Evolutionary conservation across 345 rosid species (phyloP).

Genomic region (Camelina neglecta): DNA sequence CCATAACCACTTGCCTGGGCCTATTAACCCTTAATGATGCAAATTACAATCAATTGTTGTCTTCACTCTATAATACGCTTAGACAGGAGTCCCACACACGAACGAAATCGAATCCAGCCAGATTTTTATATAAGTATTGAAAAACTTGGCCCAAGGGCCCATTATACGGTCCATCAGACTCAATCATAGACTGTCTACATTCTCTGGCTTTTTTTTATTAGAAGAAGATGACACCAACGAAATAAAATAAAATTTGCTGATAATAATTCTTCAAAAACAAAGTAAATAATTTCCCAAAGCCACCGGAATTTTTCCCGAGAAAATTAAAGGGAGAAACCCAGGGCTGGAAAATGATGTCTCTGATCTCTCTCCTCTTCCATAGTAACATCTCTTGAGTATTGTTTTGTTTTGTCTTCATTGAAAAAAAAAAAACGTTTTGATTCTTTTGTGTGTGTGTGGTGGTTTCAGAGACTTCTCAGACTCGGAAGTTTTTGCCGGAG

Average conservation of each 20-base stretch:
- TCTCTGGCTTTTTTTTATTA: constrained; percentile 4
- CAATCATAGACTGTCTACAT: background rate
- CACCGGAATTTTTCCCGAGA: constrained; percentile 54
- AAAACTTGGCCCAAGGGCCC: constrained; percentile 18
- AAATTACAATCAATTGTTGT: background rate
- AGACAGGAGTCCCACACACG: background rate
- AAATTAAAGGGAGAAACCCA: constrained; percentile 52
- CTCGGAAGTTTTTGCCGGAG: constrained; percentile 83
- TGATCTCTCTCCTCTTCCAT: constrained; percentile 6
- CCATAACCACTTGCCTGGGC: background rate
- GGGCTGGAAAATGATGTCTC: constrained; percentile 47
- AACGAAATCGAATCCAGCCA: background rate
- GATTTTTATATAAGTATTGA: background rate
- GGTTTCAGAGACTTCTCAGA: constrained; percentile 21
- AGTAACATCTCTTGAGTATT: background rate
- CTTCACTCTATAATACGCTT: background rate
- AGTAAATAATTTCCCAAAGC: constrained; percentile 30
- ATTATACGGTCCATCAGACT: constrained; percentile 1
- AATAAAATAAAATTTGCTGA: background rate
- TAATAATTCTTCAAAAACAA: background rate
- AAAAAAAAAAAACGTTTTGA: background rate
- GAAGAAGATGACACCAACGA: constrained; percentile 7
- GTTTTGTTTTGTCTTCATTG: background rate
- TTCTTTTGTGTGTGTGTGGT: background rate
- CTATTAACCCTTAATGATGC: background rate